These are phyloP conservation scores for Vitis rotundifolia DNA, from an alignment of 164 flowering plant genomes.

Conservation along the genomic window DNA sequence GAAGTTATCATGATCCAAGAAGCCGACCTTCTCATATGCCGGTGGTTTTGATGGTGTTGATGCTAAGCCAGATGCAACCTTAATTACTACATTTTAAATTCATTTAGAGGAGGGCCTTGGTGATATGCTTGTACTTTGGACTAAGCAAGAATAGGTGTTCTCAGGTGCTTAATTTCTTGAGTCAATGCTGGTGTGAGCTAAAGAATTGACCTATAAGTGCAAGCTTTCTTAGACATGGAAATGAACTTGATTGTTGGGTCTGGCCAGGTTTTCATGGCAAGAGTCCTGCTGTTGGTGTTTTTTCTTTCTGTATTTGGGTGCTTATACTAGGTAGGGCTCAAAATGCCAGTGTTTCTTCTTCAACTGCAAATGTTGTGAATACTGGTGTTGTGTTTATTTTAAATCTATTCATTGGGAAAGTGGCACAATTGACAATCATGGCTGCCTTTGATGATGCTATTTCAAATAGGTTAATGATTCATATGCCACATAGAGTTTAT, in stretches of 20 bases:
- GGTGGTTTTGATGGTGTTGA: no score
- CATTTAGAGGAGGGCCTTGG: no score
- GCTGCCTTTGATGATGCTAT: slow-evolving; percentile 78
- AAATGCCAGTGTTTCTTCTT: slow-evolving; percentile 25
- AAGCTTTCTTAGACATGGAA: slow-evolving; percentile 13
- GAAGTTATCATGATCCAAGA: no score
- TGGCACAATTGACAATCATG: slow-evolving; percentile 49
- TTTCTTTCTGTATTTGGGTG: slow-evolving; percentile 12
- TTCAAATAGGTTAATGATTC: slow-evolving; percentile 54
- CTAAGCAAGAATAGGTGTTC: no score
- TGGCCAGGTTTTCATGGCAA: slow-evolving; percentile 4
- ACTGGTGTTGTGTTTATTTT: slow-evolving; percentile 65
- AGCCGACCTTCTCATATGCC: no score
- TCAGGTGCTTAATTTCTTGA: slow-evolving; percentile 8
- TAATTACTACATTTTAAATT: no score
- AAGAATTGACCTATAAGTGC: background rate
- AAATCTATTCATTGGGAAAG: slow-evolving; percentile 65
- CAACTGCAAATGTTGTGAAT: slow-evolving; percentile 48
- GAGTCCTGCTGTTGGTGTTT: slow-evolving; percentile 17
- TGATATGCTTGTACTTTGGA: no score
- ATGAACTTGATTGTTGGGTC: slow-evolving; percentile 8
- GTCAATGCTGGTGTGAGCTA: slow-evolving; percentile 6
- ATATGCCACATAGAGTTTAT: slow-evolving; percentile 95
- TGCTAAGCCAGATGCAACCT: no score
- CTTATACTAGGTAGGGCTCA: slow-evolving; percentile 20